A percentile compares a stretch with the other conserved stretches of the same genome.
phyloP scores from a whole-genome alignment of 257 asterid species.

The Perilla frutescens region DNA sequence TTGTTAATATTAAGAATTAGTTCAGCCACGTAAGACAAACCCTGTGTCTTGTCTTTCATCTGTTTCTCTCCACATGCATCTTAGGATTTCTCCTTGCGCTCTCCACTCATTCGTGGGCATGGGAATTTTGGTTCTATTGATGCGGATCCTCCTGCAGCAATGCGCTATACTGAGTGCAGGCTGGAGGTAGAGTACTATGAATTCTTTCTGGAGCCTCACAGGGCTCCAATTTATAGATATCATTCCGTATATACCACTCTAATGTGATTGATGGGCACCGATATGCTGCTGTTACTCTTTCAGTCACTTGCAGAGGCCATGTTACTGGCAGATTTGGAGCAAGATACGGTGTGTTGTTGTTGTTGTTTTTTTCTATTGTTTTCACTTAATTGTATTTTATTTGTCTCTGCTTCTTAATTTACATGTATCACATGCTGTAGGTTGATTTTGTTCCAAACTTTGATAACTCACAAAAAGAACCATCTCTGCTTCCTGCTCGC shows the following conservation, averaged over 20 bases:
- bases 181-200: constrained; percentile 66
- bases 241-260: background rate
- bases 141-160: constrained; percentile 99
- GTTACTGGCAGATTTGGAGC: constrained; percentile 90
- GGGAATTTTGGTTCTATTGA: constrained; percentile 98
- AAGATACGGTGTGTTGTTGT: constrained; percentile 71
- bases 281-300: constrained; percentile 31
- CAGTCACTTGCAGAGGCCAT: constrained; percentile 97
- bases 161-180: constrained; percentile 99
- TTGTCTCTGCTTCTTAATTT: constrained; percentile 33
- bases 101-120: constrained; percentile 95
- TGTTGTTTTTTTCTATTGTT: constrained; percentile 15
- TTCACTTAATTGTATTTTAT: constrained; percentile 14
- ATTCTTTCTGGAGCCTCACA: constrained; percentile 22
- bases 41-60: constrained; percentile 6
- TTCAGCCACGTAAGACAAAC: background rate
- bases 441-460: constrained; percentile 97
- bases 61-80: constrained; percentile 20
- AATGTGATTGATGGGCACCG: constrained; percentile 27
- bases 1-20: constrained; percentile 1
- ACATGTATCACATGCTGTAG: constrained; percentile 51
- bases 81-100: constrained; percentile 97
- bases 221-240: constrained; percentile 26
- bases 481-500: constrained; percentile 98
- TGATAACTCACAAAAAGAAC: constrained; percentile 95